These are phyloP conservation scores for Ophiostoma novo-ulmi DNA, from an alignment of 2,329 filamentous ascomycete genomes.

Conservation along the genomic window DNA sequence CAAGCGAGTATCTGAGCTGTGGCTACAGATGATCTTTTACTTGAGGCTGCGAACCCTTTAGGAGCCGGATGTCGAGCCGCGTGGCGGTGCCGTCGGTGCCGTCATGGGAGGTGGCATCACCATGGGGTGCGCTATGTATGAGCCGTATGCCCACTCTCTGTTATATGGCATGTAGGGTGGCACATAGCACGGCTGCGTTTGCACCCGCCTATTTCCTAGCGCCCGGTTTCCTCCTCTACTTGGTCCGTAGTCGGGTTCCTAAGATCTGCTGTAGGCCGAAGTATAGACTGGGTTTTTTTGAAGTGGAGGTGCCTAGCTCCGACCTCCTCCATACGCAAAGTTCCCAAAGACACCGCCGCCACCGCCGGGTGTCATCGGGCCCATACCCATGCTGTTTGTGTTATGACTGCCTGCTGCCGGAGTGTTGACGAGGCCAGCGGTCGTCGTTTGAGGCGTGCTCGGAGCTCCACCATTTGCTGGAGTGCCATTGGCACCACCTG, in stretches of 20 bases:
- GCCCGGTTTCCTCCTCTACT: background rate
- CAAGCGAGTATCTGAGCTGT: background rate
- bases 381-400: constrained; percentile 56
- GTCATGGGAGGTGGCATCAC: no score
- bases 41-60: background rate
- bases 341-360: constrained; percentile 70
- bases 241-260: background rate
- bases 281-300: background rate
- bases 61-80: background rate
- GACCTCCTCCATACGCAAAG: constrained; percentile 52
- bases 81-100: background rate
- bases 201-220: background rate
- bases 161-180: background rate
- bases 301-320: constrained; percentile 17
- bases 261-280: background rate
- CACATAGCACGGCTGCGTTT: background rate
- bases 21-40: background rate
- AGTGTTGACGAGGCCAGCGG: constrained; percentile 46
- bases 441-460: constrained; percentile 61
- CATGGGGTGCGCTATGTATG: no score
- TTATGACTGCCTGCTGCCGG: constrained; percentile 64
- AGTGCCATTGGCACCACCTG: constrained; percentile 33
- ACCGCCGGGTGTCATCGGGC: constrained; percentile 72
- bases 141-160: background rate
- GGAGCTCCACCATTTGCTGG: constrained; percentile 38